These are phyloP conservation scores for Hygrophoropsis aurantiaca DNA, from an alignment of 768 basidiomycete species.

Conservation along the genomic window DNA sequence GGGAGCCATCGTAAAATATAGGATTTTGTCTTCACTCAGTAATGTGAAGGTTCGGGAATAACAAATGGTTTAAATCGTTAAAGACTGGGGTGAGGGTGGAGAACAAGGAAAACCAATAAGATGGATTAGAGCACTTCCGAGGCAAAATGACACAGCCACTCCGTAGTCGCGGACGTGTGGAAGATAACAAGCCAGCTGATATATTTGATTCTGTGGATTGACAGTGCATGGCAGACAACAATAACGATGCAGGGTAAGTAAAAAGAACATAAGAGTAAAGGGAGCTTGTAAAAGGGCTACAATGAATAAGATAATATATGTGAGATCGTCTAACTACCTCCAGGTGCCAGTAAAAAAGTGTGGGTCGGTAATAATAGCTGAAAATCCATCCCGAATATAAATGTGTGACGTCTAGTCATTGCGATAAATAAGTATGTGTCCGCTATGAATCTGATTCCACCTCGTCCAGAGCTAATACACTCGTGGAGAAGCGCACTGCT, in stretches of 20 bases:
- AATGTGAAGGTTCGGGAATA: too few species aligned
- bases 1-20: conserved; percentile 62
- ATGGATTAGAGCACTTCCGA: neutral
- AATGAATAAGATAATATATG: conserved; percentile 25
- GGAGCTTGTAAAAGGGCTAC: conserved; percentile 21
- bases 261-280: conserved; percentile 1
- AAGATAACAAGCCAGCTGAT: too few species aligned
- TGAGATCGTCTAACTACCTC: neutral
- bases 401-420: neutral
- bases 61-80: too few species aligned
- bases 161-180: too few species aligned
- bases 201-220: neutral
- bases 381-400: conserved; percentile 1
- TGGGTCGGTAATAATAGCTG: neutral
- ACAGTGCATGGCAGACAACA: neutral
- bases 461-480: conserved; percentile 32
- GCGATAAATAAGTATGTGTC: neutral
- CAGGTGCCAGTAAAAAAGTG: neutral
- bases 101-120: neutral
- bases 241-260: conserved; percentile 6
- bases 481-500: conserved; percentile 60
- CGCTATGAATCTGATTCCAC: neutral
- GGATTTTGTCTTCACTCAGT: too few species aligned
- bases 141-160: conserved; percentile 25
- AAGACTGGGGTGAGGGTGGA: conserved; percentile 6